Conservation (phyloP, 805 yeast species). For the Pichia thaimueangensis region DNA sequence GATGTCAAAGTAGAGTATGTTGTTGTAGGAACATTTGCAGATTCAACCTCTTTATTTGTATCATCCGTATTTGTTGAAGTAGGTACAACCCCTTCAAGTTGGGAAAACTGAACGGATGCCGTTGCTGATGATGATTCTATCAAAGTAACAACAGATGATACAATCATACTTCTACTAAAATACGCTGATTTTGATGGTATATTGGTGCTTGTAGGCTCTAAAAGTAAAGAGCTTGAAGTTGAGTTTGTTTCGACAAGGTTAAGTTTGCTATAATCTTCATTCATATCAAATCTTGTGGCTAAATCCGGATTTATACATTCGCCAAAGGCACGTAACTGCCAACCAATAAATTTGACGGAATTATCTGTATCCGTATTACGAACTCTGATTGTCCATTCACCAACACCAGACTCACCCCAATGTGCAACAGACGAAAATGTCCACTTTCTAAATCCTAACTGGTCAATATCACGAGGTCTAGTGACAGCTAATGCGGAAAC, state of each 20-base stretch:
- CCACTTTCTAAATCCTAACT: slow-evolving; percentile 70
- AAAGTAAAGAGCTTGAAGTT: slow-evolving; percentile 1
- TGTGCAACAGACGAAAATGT: slow-evolving; percentile 96
- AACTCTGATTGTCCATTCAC: slow-evolving; percentile 77
- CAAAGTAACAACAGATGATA: background rate
- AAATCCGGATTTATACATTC: slow-evolving; percentile 59
- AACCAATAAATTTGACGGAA: slow-evolving; percentile 44
- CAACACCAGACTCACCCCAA: slow-evolving; percentile 83
- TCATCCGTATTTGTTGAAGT: slow-evolving; percentile 11
- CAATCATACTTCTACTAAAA: background rate
- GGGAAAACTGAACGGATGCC: background rate
- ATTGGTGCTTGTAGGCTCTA: background rate
- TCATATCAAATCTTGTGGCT: slow-evolving; percentile 50
- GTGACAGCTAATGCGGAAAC: slow-evolving; percentile 66
- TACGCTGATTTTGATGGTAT: slow-evolving; percentile 10
- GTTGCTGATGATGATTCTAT: background rate
- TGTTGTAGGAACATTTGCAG: background rate
- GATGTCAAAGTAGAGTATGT: background rate
- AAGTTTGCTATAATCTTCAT: slow-evolving; percentile 39
- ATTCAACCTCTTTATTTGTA: slow-evolving; percentile 1
- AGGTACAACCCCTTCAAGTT: too few relatives aligned
- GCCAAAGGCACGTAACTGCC: slow-evolving; percentile 83
- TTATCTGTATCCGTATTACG: slow-evolving; percentile 35
- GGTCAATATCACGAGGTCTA: slow-evolving; percentile 51
- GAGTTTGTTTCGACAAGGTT: slow-evolving; percentile 19